phyloP scores from a whole-genome alignment of 352 stramenopile species.

The Pythium periplocum region DNA sequence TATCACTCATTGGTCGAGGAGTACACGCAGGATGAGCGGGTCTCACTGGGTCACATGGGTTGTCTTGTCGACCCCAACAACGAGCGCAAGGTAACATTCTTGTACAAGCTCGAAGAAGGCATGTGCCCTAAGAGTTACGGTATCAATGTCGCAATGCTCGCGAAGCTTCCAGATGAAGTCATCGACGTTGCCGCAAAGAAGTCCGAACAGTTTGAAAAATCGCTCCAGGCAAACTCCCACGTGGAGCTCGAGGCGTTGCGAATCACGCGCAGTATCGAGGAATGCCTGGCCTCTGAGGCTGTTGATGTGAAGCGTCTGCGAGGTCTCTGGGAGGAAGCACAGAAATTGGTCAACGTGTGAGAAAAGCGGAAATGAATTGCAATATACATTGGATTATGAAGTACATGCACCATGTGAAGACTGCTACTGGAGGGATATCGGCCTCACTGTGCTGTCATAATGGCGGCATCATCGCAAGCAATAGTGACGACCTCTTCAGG shows the following conservation, averaged over 20 bases:
- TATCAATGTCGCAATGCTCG: conserved; percentile 98
- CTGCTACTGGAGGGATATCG: no score
- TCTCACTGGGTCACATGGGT: conserved; percentile 77
- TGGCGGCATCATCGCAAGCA: no score
- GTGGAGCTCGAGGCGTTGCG: conserved; percentile 20
- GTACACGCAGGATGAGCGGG: conserved; percentile 53
- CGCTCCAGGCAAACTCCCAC: conserved; percentile 41
- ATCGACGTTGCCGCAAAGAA: conserved; percentile 89
- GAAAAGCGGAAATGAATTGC: not conserved
- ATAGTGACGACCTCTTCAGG: no score
- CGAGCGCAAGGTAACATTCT: conserved; percentile 96
- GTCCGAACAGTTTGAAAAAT: conserved; percentile 87
- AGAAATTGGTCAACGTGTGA: conserved; percentile 5
- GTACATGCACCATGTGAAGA: no score
- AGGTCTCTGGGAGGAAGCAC: conserved; percentile 16
- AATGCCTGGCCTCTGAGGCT: conserved; percentile 5
- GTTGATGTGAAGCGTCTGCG: conserved; percentile 15
- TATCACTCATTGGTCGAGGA: conserved; percentile 95
- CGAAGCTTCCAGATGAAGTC: conserved; percentile 94
- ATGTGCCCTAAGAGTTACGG: conserved; percentile 98
- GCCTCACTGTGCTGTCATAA: no score
- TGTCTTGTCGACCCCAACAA: conserved; percentile 78
- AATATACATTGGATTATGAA: no score
- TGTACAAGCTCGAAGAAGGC: conserved; percentile 97
- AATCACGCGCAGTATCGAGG: conserved; percentile 20